Evolutionary conservation across 2,329 filamentous ascomycete genomes (phyloP).

Genomic region (Alternaria atra): DNA sequence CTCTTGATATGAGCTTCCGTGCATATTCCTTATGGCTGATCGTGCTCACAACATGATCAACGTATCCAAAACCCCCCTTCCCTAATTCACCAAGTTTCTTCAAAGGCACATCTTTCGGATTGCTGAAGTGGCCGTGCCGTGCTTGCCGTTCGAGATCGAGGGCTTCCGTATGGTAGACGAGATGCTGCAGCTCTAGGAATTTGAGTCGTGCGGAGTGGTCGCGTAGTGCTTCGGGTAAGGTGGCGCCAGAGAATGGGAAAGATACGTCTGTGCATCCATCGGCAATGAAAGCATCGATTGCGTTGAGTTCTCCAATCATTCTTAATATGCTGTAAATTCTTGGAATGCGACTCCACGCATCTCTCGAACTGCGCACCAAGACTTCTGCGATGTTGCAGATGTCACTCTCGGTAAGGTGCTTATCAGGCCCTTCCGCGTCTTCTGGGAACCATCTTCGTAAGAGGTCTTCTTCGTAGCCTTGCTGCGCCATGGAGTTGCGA

Average conservation of each 20-base stretch:
- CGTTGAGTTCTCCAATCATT: slow-evolving; percentile 16
- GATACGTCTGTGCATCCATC: slow-evolving; percentile 15
- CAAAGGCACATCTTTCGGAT: slow-evolving; percentile 18
- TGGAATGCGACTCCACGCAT: slow-evolving; percentile 23
- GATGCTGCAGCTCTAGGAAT: slow-evolving; percentile 24
- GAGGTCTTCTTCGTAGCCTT: background rate
- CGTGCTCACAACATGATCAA: slow-evolving; percentile 33
- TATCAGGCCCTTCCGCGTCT: background rate
- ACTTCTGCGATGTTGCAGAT: slow-evolving; percentile 19
- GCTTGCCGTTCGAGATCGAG: slow-evolving; percentile 17
- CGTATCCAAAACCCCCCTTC: slow-evolving; percentile 28
- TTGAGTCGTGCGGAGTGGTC: background rate
- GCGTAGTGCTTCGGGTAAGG: background rate
- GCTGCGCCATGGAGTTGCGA: background rate
- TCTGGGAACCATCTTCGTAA: background rate
- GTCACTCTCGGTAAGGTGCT: slow-evolving; percentile 14
- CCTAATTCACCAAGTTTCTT: slow-evolving; percentile 24
- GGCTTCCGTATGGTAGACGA: slow-evolving; percentile 19
- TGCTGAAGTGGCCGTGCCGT: slow-evolving; percentile 20
- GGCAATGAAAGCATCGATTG: slow-evolving; percentile 20
- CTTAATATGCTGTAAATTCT: slow-evolving; percentile 26
- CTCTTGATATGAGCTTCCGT: slow-evolving; percentile 29
- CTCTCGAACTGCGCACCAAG: slow-evolving; percentile 11
- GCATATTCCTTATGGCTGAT: slow-evolving; percentile 32
- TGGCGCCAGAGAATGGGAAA: slow-evolving; percentile 13